phyloP scores from a whole-genome alignment of 1,284 basidiomycete species.

The Microbotryum intermedium region DNA sequence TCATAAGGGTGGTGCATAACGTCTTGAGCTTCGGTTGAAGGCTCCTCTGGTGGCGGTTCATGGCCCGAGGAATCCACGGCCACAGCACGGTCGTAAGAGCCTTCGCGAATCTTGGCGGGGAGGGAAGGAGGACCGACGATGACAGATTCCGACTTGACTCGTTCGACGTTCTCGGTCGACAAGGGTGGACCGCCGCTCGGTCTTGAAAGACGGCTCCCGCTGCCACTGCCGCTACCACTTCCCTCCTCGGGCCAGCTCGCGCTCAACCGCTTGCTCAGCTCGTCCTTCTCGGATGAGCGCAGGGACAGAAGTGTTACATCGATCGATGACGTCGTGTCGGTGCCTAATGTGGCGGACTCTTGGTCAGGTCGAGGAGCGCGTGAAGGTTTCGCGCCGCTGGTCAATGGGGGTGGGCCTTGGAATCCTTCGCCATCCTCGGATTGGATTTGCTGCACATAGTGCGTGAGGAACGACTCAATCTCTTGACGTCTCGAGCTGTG shows the following conservation, averaged over 20 bases:
- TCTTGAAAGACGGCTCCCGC: neutral
- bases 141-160: neutral
- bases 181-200: neutral
- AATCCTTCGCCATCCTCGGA: neutral
- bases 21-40: neutral
- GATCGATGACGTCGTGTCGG: constrained; percentile 17
- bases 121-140: neutral
- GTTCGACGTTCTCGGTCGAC: neutral
- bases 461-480: constrained; percentile 20
- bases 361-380: neutral
- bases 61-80: neutral
- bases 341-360: neutral
- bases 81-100: constrained; percentile 7
- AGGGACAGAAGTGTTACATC: constrained; percentile 14
- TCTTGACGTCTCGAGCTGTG: constrained; percentile 16
- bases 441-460: constrained; percentile 16
- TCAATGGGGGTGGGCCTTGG: neutral
- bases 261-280: neutral
- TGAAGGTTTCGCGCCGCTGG: neutral
- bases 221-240: neutral
- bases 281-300: constrained; percentile 17
- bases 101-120: neutral
- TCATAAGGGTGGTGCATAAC: constrained; percentile 10
- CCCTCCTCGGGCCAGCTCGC: neutral
- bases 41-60: too few species aligned